phyloP scores from a whole-genome alignment of 2,329 filamentous ascomycete genomes.

The Hypoxylon sp. region DNA sequence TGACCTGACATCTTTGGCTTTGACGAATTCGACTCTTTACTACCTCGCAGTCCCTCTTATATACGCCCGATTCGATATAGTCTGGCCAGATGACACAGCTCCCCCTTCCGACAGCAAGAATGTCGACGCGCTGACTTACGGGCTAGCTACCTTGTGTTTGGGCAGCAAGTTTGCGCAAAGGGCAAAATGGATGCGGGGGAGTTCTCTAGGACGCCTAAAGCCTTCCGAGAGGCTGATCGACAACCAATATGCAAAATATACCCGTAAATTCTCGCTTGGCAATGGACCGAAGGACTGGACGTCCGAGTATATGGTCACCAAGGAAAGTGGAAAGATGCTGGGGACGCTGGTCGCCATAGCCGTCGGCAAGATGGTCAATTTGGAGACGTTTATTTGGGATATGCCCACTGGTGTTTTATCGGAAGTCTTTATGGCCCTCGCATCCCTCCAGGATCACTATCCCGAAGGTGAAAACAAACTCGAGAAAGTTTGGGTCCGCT shows the following conservation, averaged over 20 bases:
- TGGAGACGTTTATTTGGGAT: conserved; percentile 87
- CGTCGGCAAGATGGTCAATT: conserved; percentile 80
- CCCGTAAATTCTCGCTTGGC: conserved; percentile 83
- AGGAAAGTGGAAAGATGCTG: conserved; percentile 89
- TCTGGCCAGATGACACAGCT: conserved; percentile 79
- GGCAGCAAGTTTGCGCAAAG: conserved; percentile 59
- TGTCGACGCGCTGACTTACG: conserved; percentile 85
- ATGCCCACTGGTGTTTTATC: conserved; percentile 86
- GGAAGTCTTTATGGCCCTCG: conserved; percentile 82
- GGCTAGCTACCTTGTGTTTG: conserved; percentile 80
- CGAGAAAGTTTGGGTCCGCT: conserved; percentile 80
- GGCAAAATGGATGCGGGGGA: conserved; percentile 48
- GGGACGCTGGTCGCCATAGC: conserved; percentile 81
- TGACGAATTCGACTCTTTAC: conserved; percentile 81
- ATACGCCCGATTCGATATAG: conserved; percentile 86
- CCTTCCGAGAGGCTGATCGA: conserved; percentile 44
- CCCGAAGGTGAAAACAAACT: conserved; percentile 70
- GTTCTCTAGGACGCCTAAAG: conserved; percentile 26
- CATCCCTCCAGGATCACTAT: conserved; percentile 70
- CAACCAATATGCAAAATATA: conserved; percentile 81
- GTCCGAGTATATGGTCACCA: conserved; percentile 81
- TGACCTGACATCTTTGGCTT: conserved; percentile 79
- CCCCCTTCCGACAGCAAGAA: conserved; percentile 72
- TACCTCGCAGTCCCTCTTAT: conserved; percentile 78
- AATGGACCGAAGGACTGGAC: conserved; percentile 83